Evolutionary conservation across 2,329 filamentous ascomycete genomes (phyloP), one percentile per base, ranked within the genome.

Genomic region (Allantophomopsis lycopodina): DNA sequence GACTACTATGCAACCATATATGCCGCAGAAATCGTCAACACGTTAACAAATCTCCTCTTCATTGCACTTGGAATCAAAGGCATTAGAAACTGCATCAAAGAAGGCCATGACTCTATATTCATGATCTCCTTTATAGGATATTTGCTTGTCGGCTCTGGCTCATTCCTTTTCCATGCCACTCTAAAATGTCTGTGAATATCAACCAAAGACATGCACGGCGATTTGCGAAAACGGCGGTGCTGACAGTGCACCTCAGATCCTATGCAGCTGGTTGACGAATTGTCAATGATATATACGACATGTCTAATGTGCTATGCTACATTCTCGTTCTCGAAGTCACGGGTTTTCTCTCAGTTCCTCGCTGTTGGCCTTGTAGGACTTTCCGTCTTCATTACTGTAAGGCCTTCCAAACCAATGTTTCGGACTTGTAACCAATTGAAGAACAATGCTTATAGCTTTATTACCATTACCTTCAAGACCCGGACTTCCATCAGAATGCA

Each of bases 31-130:
- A 76, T 88, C 35, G 73, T 86, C 54, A 89, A 81, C 55, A 83
- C 84, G 3, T 52, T 88, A 23, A 94, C 86, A 28, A 94, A 94
- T 57, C 57, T 83, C 3, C 63, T 91, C 17, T 94, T 94, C 59
- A 67, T 94, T 50, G 83, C 71, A 57, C 71, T 94, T 15, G 85
- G 85, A 7, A 61, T 75, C 48, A 81, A 79, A 54, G 88, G 88
- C 17, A 74, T 91, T 45, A 62, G 66, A 40, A 86, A 78, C 57
- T 93, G 85, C 57, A 54, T 80, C 32, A 69, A 68, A 46, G 69
- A 93, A 59, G 68, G 69, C 13, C 85, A 94, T 59, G 82, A 86
- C 40, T 63, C 60, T 12, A 79, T 94, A 43, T 94, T 93, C 60
- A 55, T 82, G 37, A 63, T 93, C 3, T 69, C 71, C 23, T 82